phyloP scores from a whole-genome alignment of 371 early-diverging fungal genomes.

The Saksenaea oblongispora region DNA sequence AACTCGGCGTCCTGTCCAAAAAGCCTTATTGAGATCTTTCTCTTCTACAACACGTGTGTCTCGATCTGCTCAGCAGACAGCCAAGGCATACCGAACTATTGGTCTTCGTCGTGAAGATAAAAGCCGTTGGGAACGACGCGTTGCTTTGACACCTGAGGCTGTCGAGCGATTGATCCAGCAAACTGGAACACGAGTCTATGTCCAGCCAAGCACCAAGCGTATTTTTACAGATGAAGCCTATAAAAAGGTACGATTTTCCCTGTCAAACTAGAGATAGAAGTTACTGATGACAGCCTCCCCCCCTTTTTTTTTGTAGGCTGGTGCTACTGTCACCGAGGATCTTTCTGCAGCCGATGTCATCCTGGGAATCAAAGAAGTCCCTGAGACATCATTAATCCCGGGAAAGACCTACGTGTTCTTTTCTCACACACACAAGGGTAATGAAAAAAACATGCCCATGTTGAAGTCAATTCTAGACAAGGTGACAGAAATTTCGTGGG shows the following conservation, averaged over 20 bases:
- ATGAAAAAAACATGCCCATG: conserved; percentile 90
- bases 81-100: conserved; percentile 39
- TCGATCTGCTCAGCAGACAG: neutral
- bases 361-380: conserved; percentile 97
- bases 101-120: conserved; percentile 95
- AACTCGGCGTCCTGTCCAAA: neutral
- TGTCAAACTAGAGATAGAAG: neutral
- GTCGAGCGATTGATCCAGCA: conserved; percentile 80
- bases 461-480: conserved; percentile 86
- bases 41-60: neutral
- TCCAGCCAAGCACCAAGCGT: conserved; percentile 92
- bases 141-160: conserved; percentile 80
- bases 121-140: conserved; percentile 95
- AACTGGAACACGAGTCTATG: conserved; percentile 78
- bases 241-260: conserved; percentile 52
- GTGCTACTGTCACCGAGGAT: conserved; percentile 88
- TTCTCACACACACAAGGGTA: conserved; percentile 98
- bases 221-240: conserved; percentile 86
- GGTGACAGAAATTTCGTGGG: conserved; percentile 43
- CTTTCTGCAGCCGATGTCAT: conserved; percentile 88
- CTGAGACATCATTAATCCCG: conserved; percentile 75
- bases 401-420: conserved; percentile 94
- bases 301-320: conserved; percentile 67
- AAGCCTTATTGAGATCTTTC: conserved; percentile 1
- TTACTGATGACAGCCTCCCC: too few species aligned